These are phyloP conservation scores for Canariomyces notabilis DNA, from an alignment of 2,329 filamentous ascomycete genomes.

Conservation along the genomic window DNA sequence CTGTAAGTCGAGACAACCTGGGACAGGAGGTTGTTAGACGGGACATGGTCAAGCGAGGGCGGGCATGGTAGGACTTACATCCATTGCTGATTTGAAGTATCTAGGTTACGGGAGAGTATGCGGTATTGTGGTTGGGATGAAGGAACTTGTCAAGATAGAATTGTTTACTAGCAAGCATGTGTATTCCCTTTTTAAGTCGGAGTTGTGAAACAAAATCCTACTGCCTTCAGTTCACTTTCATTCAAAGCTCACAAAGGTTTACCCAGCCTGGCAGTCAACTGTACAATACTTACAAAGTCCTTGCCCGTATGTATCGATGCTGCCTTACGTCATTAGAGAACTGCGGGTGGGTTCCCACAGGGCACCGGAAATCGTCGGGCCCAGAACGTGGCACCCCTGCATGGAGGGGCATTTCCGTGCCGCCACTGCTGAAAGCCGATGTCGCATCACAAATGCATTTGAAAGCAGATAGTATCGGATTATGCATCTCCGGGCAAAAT, in stretches of 20 bases:
- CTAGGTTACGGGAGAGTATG: too few relatives aligned
- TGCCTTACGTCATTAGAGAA: constrained; percentile 15
- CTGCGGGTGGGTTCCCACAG: constrained; percentile 13
- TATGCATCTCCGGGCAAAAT: constrained; percentile 17
- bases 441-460: constrained; percentile 22
- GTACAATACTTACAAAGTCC: not conserved
- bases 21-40: constrained; percentile 34
- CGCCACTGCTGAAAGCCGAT: constrained; percentile 24
- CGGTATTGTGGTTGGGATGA: too few relatives aligned
- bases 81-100: too few relatives aligned
- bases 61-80: not conserved
- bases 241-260: too few relatives aligned
- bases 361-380: constrained; percentile 3
- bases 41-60: not conserved
- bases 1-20: constrained; percentile 46
- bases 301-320: constrained; percentile 3
- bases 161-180: too few relatives aligned
- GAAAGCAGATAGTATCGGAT: constrained; percentile 19
- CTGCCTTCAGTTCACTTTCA: too few relatives aligned
- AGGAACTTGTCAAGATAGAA: too few relatives aligned
- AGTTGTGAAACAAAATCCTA: too few relatives aligned
- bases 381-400: constrained; percentile 9
- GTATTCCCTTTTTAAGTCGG: too few relatives aligned
- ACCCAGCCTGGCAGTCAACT: not conserved
- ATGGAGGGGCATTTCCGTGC: constrained; percentile 12